phyloP scores from a whole-genome alignment of 805 yeast genomes.

The Starmerella sirachaensis region DNA sequence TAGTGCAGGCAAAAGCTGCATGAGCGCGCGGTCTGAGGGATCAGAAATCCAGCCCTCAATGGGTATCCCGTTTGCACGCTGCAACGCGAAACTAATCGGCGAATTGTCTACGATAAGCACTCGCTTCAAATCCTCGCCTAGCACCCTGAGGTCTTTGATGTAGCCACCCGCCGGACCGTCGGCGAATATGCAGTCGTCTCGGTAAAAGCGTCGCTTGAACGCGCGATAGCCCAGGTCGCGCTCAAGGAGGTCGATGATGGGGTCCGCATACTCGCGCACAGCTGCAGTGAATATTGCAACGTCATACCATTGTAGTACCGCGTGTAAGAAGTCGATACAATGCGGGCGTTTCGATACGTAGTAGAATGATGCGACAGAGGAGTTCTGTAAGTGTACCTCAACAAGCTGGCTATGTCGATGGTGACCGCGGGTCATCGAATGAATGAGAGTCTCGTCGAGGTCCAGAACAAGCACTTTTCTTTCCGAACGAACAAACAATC shows the following conservation, averaged over 20 bases:
- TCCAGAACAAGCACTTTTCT: conserved; percentile 69
- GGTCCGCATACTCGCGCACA: conserved; percentile 91
- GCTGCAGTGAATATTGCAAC: conserved; percentile 90
- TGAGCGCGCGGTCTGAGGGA: conserved; percentile 74
- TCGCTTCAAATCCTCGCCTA: conserved; percentile 48
- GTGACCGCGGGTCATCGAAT: conserved; percentile 61
- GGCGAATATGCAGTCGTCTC: conserved; percentile 61
- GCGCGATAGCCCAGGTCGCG: conserved; percentile 35
- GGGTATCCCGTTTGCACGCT: conserved; percentile 78
- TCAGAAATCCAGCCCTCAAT: conserved; percentile 98
- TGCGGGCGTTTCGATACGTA: conserved; percentile 85
- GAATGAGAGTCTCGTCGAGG: conserved; percentile 88
- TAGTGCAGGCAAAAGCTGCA: conserved; percentile 70
- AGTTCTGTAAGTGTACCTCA: conserved; percentile 44
- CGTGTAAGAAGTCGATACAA: conserved; percentile 71
- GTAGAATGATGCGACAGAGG: conserved; percentile 47
- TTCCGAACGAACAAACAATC: conserved; percentile 9
- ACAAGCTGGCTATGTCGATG: conserved; percentile 51
- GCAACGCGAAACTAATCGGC: conserved; percentile 74
- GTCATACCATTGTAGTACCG: conserved; percentile 77
- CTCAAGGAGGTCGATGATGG: conserved; percentile 87
- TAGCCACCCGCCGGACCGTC: conserved; percentile 55
- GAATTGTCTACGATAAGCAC: conserved; percentile 82
- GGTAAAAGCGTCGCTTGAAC: conserved; percentile 53
- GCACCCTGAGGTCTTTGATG: conserved; percentile 54